Conservation (phyloP, 345 rosid species). For the Eucalyptus caleyi region DNA sequence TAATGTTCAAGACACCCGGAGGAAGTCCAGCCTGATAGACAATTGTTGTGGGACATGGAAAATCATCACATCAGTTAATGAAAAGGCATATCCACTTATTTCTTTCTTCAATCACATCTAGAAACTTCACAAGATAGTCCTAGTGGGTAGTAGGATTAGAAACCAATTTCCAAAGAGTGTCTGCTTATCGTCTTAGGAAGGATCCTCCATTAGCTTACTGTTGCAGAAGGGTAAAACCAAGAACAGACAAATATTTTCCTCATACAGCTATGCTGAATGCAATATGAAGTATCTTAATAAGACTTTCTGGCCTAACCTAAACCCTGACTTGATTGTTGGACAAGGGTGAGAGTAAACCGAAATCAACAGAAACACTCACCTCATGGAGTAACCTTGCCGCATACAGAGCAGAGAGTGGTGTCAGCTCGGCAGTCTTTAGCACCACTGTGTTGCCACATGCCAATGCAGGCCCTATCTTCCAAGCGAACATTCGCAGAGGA, state of each 20-base stretch:
- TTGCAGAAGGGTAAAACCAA: not conserved
- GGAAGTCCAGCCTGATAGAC: slow-evolving; percentile 85
- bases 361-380: slow-evolving; percentile 13
- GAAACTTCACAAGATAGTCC: not conserved
- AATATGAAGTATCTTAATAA: not conserved
- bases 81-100: not conserved
- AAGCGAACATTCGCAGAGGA: slow-evolving; percentile 8
- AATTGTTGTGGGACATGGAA: not conserved
- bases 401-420: slow-evolving; percentile 14
- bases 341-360: not conserved
- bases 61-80: not conserved
- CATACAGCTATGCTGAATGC: not conserved
- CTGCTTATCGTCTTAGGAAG: not conserved
- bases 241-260: not conserved
- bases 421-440: slow-evolving; percentile 19
- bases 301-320: not conserved
- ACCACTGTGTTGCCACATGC: slow-evolving; percentile 15
- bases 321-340: not conserved
- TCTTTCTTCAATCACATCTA: not conserved
- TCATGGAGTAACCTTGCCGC: slow-evolving; percentile 57
- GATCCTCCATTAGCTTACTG: not conserved
- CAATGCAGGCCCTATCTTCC: slow-evolving; percentile 20
- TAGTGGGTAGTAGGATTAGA: not conserved
- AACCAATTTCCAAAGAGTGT: not conserved
- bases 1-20: slow-evolving; percentile 77